A percentile compares a stretch with the other conserved stretches of the same genome.
Evolutionary conservation across 2,329 filamentous ascomycete species (phyloP).

Genomic region (Drechslerella dactyloides): DNA sequence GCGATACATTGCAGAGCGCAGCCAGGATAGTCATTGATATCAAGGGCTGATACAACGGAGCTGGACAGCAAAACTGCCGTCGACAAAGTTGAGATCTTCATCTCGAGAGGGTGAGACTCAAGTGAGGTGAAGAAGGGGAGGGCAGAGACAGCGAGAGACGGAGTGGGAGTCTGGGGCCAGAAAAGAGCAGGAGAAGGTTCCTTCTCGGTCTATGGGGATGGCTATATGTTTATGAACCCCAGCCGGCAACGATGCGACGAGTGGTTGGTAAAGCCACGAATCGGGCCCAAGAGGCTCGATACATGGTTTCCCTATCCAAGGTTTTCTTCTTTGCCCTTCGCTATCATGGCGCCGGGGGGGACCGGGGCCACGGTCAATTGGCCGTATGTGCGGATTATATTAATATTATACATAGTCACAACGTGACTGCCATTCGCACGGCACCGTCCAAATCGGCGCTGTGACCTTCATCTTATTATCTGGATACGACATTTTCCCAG

Average conservation of each 20-base stretch:
- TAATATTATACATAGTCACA: constrained; percentile 20
- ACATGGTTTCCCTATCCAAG: constrained; percentile 23
- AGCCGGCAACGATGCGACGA: constrained; percentile 16
- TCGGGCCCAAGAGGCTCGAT: constrained; percentile 13
- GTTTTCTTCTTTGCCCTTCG: constrained; percentile 15
- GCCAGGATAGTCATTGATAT: constrained; percentile 45
- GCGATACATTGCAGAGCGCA: constrained; percentile 50
- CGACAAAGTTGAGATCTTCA: constrained; percentile 46
- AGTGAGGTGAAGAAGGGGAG: constrained; percentile 25
- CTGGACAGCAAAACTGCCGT: constrained; percentile 38
- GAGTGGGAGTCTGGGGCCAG: constrained; percentile 47
- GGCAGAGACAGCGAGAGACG: constrained; percentile 50
- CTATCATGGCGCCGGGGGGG: constrained; percentile 2
- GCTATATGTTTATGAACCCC: constrained; percentile 44
- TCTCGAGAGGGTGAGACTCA: constrained; percentile 27
- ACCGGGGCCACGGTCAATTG: constrained; percentile 19
- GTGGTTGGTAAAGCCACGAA: constrained; percentile 19
- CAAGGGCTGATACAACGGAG: constrained; percentile 41
- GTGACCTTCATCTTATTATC: constrained; percentile 42
- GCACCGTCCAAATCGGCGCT: constrained; percentile 27
- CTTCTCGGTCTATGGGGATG: constrained; percentile 34
- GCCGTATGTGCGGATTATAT: constrained; percentile 24
- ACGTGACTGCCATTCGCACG: constrained; percentile 40
- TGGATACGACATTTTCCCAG: constrained; percentile 27
- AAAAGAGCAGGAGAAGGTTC: constrained; percentile 30